Conservation (phyloP, 2,329 filamentous ascomycete species). For the Colletotrichum zoysiae region DNA sequence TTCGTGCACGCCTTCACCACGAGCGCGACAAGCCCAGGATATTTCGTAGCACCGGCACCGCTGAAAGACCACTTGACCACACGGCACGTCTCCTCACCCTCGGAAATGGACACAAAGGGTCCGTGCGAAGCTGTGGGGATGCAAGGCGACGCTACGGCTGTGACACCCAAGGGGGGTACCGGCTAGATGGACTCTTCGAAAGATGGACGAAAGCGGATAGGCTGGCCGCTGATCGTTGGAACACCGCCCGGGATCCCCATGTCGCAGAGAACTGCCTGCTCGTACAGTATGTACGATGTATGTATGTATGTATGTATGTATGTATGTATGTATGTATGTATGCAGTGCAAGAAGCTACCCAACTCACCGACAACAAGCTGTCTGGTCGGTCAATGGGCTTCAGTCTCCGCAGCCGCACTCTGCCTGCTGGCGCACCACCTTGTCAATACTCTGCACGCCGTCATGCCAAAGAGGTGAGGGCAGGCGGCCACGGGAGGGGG, state of each 20-base stretch:
- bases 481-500: neutral
- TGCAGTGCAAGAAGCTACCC: neutral
- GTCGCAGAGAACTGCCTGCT: neutral
- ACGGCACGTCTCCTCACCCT: conserved; percentile 6
- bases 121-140: conserved; percentile 45
- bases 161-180: conserved; percentile 45
- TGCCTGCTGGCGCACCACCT: neutral
- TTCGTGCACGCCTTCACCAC: no score
- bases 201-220: conserved; percentile 40
- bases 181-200: conserved; percentile 43
- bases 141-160: conserved; percentile 41
- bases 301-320: no score
- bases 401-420: neutral
- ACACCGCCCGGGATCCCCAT: neutral
- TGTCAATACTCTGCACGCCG: neutral
- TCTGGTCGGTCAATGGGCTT: neutral
- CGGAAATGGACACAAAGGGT: conserved; percentile 34
- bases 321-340: no score
- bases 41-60: neutral
- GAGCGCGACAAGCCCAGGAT: neutral
- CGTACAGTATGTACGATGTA: no score
- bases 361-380: neutral
- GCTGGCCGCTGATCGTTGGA: conserved; percentile 38
- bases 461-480: neutral
- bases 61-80: conserved; percentile 2